phyloP scores from a whole-genome alignment of 495 filamentous ascomycete species.

The Usnea hakonensis region DNA sequence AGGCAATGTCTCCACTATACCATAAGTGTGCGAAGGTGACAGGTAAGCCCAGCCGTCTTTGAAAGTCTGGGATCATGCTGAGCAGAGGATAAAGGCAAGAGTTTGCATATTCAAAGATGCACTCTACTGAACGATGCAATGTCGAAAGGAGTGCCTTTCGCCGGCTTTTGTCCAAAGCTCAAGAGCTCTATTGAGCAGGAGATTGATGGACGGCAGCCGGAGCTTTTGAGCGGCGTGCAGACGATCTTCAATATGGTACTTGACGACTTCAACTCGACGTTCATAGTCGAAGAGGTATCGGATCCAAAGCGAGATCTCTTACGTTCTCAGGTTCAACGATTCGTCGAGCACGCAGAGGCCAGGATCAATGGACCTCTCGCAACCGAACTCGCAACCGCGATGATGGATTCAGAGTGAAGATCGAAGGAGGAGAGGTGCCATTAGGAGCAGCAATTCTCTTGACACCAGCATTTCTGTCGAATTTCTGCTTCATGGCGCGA shows the following conservation, averaged over 20 bases:
- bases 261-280: slow-evolving; percentile 1
- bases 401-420: not conserved
- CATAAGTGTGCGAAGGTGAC: not conserved
- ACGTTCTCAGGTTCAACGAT: not conserved
- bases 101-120: not conserved
- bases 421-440: not conserved
- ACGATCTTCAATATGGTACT: not conserved
- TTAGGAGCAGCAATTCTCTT: not conserved
- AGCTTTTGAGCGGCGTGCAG: not conserved
- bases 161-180: not conserved
- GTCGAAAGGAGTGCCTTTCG: not conserved
- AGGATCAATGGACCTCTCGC: not conserved
- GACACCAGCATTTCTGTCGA: not conserved
- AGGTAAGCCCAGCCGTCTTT: not conserved
- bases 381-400: not conserved
- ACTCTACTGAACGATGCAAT: slow-evolving; percentile 1
- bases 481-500: not conserved
- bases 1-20: slow-evolving; percentile 7
- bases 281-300: not conserved
- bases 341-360: not conserved
- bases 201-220: not conserved
- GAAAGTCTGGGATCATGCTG: not conserved
- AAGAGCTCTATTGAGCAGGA: not conserved
- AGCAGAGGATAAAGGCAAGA: not conserved
- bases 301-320: not conserved